Conservation (phyloP, 2,329 filamentous ascomycete genomes). For the Ascochyta rabiei region DNA sequence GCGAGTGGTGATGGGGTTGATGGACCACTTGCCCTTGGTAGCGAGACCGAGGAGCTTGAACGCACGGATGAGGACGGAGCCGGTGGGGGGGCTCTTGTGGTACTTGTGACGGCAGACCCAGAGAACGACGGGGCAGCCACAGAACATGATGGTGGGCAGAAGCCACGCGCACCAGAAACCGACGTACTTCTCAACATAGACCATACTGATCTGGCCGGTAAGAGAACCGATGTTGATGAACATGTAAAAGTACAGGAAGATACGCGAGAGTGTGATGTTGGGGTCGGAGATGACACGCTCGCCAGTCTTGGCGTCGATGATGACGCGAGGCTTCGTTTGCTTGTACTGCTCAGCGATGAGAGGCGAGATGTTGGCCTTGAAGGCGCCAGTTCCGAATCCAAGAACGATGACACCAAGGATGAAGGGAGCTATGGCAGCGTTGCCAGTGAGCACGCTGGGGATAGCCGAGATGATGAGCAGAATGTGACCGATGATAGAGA, state of each 20-base stretch:
- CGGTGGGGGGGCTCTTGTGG: conserved; percentile 68
- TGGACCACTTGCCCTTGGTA: conserved; percentile 67
- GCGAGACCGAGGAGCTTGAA: conserved; percentile 65
- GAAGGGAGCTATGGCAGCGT: conserved; percentile 56
- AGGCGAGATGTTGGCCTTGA: conserved; percentile 61
- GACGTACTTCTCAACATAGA: conserved; percentile 76
- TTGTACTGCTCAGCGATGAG: conserved; percentile 74
- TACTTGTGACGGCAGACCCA: conserved; percentile 67
- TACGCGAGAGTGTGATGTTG: conserved; percentile 68
- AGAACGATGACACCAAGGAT: conserved; percentile 58
- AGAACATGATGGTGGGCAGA: conserved; percentile 70
- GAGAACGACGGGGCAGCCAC: conserved; percentile 66
- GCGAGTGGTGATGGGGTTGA: conserved; percentile 66
- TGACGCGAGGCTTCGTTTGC: conserved; percentile 63
- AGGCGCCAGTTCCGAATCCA: conserved; percentile 55
- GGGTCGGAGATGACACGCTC: conserved; percentile 75
- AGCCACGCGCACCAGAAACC: conserved; percentile 77
- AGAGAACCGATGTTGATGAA: conserved; percentile 65
- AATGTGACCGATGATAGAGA: conserved; percentile 59
- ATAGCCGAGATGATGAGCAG: conserved; percentile 61
- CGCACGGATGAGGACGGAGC: conserved; percentile 73
- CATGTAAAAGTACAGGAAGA: conserved; percentile 61
- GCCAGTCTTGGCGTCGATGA: conserved; percentile 59
- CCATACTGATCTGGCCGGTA: conserved; percentile 74
- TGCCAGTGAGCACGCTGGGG: conserved; percentile 53